Base-by-base conservation (phyloP, 2,329 filamentous ascomycete species). In the Plectosphaerella sp. region DNA sequence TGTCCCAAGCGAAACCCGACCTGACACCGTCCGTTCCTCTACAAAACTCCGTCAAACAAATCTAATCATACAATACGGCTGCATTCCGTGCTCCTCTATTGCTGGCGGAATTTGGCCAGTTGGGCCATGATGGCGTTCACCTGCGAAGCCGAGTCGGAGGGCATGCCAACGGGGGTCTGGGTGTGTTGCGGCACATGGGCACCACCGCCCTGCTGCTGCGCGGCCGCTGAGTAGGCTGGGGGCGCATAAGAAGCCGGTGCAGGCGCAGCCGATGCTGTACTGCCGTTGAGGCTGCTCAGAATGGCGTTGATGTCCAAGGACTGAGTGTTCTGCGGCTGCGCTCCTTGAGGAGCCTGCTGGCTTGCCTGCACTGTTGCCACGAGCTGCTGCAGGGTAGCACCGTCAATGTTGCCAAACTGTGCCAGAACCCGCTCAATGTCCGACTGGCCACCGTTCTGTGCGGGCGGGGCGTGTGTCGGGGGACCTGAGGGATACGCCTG, bases 91-190 rank as follows among this genome's bases (percentile, higher is more conserved):
- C 16, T 18, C 16, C 18, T 43, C 41, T 49, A 52, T 64, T 61
- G 83, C 63, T 84, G 79, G 57, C 84, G 77, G 62, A 82, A 87
- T 59, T 80, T 82, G 46, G 85, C 81, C 54, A 91, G 71, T 61
- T 89, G 84, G 14, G 86, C 84, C 80, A 91, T 87, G 49, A 91
- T 89, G 60, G 88, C 87, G 64, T 87, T 81, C 59, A 91, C 77
- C 50, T 83, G 76, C 12, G 84, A 73, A 9, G 75, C 72, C 12
- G 72, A 67, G 51, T 71, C 69, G 12, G 64, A 62, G 10, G 41
- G 41, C 41, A 20, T 18, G n/a, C 41, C 41, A 4, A 18, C 16
- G 10, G 41, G 6, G 10, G 41, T 10, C 28, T 33, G 28, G 28
- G 28, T 9, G 28, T 33, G 28, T 12, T 33, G 28, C 8, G 28